A percentile compares a stretch with the other conserved stretches of the same genome.
These are phyloP conservation scores for Tolypocladium capitatum DNA, from an alignment of 2,329 filamentous ascomycete species.

Conservation along the genomic window DNA sequence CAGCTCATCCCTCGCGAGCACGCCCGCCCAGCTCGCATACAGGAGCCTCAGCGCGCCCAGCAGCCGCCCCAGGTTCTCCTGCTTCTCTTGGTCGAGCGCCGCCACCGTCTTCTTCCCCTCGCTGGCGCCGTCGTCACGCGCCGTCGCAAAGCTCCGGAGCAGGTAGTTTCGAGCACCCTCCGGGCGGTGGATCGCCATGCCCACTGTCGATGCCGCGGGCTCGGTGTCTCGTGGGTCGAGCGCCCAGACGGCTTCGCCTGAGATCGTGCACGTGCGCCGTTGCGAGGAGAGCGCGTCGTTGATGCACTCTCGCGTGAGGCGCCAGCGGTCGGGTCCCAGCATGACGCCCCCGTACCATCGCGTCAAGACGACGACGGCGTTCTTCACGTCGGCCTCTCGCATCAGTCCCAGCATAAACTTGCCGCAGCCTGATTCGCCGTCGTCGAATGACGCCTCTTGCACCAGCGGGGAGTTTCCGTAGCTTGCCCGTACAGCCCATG, in stretches of 20 bases:
- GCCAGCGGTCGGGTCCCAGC: constrained; percentile 48
- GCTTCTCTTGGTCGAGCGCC: constrained; percentile 44
- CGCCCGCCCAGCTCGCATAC: constrained; percentile 60
- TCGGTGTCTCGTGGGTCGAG: constrained; percentile 41
- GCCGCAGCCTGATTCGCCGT: constrained; percentile 48
- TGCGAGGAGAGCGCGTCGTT: constrained; percentile 39
- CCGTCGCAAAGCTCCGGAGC: constrained; percentile 44
- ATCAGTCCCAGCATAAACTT: constrained; percentile 41
- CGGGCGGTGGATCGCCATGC: constrained; percentile 62
- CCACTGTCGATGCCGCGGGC: constrained; percentile 24
- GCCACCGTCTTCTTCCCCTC: constrained; percentile 36
- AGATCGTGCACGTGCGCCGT: constrained; percentile 21
- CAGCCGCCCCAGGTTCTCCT: constrained; percentile 55
- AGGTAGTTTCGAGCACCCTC: constrained; percentile 52
- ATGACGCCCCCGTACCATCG: constrained; percentile 51
- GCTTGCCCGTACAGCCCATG: constrained; percentile 31
- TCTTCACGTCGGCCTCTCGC: constrained; percentile 34
- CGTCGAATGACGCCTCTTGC: constrained; percentile 41
- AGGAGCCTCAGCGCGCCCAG: constrained; percentile 60
- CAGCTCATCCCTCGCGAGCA: constrained; percentile 50
- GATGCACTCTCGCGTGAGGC: constrained; percentile 45
- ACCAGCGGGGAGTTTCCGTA: constrained; percentile 24
- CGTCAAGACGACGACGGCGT: constrained; percentile 44
- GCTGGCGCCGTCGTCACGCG: constrained; percentile 7
- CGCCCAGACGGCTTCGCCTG: constrained; percentile 46